Evolutionary conservation across 2,329 filamentous ascomycete genomes (phyloP).

Genomic region (Stromatinia cepivora): DNA sequence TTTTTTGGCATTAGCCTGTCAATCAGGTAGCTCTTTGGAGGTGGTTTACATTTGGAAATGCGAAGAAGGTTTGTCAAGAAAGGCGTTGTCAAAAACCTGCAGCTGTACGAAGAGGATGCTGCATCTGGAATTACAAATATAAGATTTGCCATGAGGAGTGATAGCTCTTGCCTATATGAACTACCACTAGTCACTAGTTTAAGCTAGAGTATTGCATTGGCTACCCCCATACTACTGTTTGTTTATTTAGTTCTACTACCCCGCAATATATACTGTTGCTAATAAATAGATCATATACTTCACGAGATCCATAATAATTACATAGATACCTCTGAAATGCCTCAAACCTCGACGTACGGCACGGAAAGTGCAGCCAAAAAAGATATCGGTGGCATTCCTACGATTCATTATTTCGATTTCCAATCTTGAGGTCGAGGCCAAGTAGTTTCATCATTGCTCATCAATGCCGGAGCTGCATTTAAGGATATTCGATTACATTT

Average conservation of each 20-base stretch:
- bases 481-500: conserved; percentile 38
- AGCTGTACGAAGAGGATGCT: not conserved
- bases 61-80: not conserved
- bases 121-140: conserved; percentile 2
- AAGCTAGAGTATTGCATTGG: not conserved
- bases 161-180: not conserved
- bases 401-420: conserved; percentile 41
- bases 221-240: not conserved
- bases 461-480: conserved; percentile 40
- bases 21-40: not conserved
- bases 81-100: not conserved
- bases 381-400: conserved; percentile 41
- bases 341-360: conserved; percentile 25
- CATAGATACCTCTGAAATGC: not conserved
- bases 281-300: not conserved
- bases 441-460: conserved; percentile 37
- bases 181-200: not conserved
- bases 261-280: not conserved
- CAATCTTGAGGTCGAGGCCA: conserved; percentile 40
- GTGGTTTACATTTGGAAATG: not conserved
- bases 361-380: conserved; percentile 36
- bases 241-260: not conserved
- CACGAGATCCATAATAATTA: not conserved
- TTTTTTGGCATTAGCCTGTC: not conserved
- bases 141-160: not conserved